Evolutionary conservation across 805 yeast genomes (phyloP), one percentile per base, ranked within the genome.

Genomic region (Cyberlindnera mississippiensis): DNA sequence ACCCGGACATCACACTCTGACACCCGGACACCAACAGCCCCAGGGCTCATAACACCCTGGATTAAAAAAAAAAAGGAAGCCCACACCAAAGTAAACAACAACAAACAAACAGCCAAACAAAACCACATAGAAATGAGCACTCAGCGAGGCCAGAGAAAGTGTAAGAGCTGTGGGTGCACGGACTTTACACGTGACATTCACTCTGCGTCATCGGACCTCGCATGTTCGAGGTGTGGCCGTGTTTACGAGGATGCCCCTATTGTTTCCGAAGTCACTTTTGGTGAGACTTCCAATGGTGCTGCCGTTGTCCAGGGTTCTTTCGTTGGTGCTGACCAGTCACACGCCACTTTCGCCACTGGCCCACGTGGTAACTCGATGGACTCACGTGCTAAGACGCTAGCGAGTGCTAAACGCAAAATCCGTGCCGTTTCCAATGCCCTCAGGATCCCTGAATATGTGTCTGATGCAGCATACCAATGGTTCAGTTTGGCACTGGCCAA

Each of bases 271-370:
- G 93, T 95, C 40, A 85, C 93, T 11, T 93, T 90, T 66, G 93
- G 95, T 33, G 99, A 95, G 57, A 75, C 90, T 2, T 74, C 95
- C 15, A 74, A 83, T 19, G 99, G 99, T 53, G 97, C 96, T 12
- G 96, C 99, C 28, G 79, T 85, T 38, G 96, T 93, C 2, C 96
- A 91, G 51, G 99, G 99, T 57, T 79, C 95, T 36, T 90, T 87
- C 71, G 83, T 93, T 28, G 87, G 88, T 33, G 84, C 88, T 0
- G 96, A 87, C 55, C 96, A 90, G 64, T 65, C 80, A 1, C 76
- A 86, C 60, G 93, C 87, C 0, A 67, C 76, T 9, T 77, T 78
- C 50, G 70, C 73, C 40, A 85, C 88, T 33, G 75, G 86, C 31
- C 77, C 80, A 1, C 71, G 82, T 36, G 87, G 83, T 20, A 77